These are phyloP conservation scores for Hericium erinaceus DNA, from an alignment of 768 basidiomycete species.

Conservation along the genomic window DNA sequence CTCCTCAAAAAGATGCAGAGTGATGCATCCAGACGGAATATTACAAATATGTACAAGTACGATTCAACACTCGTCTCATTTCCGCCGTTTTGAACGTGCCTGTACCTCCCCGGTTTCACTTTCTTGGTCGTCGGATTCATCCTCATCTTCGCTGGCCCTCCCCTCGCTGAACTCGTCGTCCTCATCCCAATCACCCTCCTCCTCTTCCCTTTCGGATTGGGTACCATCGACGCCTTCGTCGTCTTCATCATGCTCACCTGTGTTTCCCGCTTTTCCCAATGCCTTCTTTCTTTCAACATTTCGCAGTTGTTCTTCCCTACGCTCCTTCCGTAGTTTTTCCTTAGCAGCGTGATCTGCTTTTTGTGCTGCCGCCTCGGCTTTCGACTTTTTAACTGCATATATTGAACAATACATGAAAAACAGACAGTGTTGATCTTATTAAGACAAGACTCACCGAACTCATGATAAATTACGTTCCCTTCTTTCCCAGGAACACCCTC, in stretches of 20 bases:
- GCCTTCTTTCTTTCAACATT: conserved; percentile 81
- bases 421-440: conserved; percentile 2
- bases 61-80: too few species aligned
- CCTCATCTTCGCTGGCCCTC: conserved; percentile 32
- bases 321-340: conserved; percentile 62
- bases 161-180: conserved; percentile 59
- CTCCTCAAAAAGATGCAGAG: too few species aligned
- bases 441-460: conserved; percentile 57
- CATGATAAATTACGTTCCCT: conserved; percentile 89
- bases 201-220: conserved; percentile 24
- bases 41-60: too few species aligned
- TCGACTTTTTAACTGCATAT: conserved; percentile 76
- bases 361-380: conserved; percentile 57
- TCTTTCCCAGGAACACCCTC: conserved; percentile 93
- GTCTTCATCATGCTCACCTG: conserved; percentile 27
- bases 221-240: conserved; percentile 28
- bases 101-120: too few species aligned
- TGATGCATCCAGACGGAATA: too few species aligned
- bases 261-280: conserved; percentile 23
- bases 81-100: too few species aligned
- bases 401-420: background rate
- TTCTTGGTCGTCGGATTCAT: conserved; percentile 28
- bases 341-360: conserved; percentile 72
- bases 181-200: conserved; percentile 40
- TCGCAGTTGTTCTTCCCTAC: conserved; percentile 82